Evolutionary conservation across 1,284 basidiomycete species (phyloP).

Genomic region (Trichosporon sp.): DNA sequence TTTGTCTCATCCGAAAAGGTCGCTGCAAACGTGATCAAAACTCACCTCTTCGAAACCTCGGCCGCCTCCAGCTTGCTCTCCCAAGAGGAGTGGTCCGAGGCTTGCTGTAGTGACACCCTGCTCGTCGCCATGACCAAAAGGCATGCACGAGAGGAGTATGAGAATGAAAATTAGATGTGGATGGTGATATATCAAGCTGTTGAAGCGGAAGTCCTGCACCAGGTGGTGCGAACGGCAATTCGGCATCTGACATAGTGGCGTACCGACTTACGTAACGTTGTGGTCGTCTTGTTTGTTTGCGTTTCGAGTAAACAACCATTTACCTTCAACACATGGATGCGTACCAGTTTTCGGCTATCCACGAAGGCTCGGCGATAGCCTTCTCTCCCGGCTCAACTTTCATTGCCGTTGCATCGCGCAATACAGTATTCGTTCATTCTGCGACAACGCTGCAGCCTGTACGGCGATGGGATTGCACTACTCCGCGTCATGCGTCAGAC

Average conservation of each 20-base stretch:
- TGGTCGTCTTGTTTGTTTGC: background rate
- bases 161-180: background rate
- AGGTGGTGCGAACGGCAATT: conserved; percentile 5
- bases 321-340: conserved; percentile 24
- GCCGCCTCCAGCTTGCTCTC: conserved; percentile 49
- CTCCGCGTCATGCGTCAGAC: conserved; percentile 4
- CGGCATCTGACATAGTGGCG: background rate
- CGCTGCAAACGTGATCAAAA: conserved; percentile 19
- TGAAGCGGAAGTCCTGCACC: background rate
- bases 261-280: background rate
- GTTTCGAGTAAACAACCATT: background rate
- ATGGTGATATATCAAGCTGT: background rate
- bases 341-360: conserved; percentile 42
- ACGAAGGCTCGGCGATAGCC: conserved; percentile 22
- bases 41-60: conserved; percentile 53
- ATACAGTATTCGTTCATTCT: conserved; percentile 39
- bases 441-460: conserved; percentile 39
- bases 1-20: conserved; percentile 50
- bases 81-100: conserved; percentile 42
- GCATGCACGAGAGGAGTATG: background rate
- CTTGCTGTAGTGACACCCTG: conserved; percentile 10
- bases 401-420: conserved; percentile 32
- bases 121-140: conserved; percentile 14
- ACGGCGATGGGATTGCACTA: conserved; percentile 33
- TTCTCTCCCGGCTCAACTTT: conserved; percentile 48